Conservation (phyloP, 2,329 filamentous ascomycete genomes). For the Didymella pinodella region DNA sequence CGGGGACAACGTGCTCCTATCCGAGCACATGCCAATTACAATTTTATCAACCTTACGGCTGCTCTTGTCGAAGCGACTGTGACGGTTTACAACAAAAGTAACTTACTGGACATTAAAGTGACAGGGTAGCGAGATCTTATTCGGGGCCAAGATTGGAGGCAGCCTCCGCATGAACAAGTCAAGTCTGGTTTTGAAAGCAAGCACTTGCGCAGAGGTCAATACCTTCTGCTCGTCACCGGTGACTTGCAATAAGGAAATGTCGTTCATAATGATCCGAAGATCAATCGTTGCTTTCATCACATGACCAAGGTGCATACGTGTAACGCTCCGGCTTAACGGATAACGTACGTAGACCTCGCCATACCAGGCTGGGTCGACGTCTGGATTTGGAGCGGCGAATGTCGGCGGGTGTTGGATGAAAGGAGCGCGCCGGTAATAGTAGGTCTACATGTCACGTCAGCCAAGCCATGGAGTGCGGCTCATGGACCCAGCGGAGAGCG, state of each 20-base stretch:
- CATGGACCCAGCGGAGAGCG: neutral
- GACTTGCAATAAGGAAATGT: slow-evolving; percentile 6
- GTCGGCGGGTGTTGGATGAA: slow-evolving; percentile 18
- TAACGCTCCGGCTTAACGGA: slow-evolving; percentile 6
- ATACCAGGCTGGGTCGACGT: slow-evolving; percentile 28
- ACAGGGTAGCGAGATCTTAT: slow-evolving; percentile 8
- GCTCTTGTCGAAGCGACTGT: neutral
- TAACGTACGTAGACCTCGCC: slow-evolving; percentile 23
- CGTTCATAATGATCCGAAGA: slow-evolving; percentile 11
- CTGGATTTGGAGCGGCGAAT: slow-evolving; percentile 20
- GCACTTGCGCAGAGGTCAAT: slow-evolving; percentile 1
- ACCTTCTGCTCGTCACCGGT: neutral
- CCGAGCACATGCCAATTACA: neutral
- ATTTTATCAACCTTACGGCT: neutral
- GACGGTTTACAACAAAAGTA: neutral
- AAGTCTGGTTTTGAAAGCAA: slow-evolving; percentile 5
- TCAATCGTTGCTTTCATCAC: slow-evolving; percentile 20
- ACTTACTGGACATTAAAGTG: slow-evolving; percentile 16
- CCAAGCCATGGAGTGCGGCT: neutral
- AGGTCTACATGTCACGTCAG: slow-evolving; percentile 9
- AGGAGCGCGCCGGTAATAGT: slow-evolving; percentile 17
- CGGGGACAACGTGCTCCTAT: neutral
- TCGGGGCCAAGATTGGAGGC: slow-evolving; percentile 2
- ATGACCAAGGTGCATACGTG: slow-evolving; percentile 14
- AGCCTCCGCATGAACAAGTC: neutral